Percentiles rank a stretch among this genome's conserved stretches.
Conservation (phyloP, 2,329 filamentous ascomycete species). For the Diaporthe aspalathi region DNA sequence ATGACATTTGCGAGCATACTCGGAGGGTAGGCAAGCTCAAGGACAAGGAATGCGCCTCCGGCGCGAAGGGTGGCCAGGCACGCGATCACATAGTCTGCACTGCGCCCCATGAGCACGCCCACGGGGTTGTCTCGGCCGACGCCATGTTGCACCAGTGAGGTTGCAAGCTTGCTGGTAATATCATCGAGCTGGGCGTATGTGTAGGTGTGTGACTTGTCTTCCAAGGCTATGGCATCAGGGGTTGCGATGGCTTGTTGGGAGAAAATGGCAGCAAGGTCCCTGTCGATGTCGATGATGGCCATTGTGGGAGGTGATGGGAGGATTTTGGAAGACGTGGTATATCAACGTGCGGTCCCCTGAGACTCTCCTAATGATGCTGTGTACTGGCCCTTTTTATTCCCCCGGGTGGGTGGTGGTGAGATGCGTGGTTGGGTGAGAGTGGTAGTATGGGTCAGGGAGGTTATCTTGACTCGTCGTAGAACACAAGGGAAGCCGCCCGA, state of each 20-base stretch:
- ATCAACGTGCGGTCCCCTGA: background rate
- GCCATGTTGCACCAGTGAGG: constrained; percentile 72
- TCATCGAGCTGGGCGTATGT: constrained; percentile 80
- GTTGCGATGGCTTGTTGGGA: constrained; percentile 74
- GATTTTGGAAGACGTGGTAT: background rate
- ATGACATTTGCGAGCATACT: constrained; percentile 80
- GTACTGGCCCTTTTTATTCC: background rate
- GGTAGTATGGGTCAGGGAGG: background rate
- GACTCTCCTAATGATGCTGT: background rate
- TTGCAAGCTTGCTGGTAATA: constrained; percentile 73
- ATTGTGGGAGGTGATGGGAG: constrained; percentile 52
- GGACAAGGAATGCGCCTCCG: constrained; percentile 82
- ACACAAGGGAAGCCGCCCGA: constrained; percentile 16
- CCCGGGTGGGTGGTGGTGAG: background rate
- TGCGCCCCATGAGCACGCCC: constrained; percentile 79
- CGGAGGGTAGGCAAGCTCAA: constrained; percentile 82
- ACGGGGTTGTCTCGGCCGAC: constrained; percentile 80
- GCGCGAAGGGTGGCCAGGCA: constrained; percentile 82
- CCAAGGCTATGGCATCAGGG: constrained; percentile 76
- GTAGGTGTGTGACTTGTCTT: constrained; percentile 74
- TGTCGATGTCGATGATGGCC: constrained; percentile 75
- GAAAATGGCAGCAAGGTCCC: constrained; percentile 80
- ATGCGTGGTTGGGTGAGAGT: background rate
- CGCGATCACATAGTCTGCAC: constrained; percentile 82
- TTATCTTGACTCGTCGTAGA: constrained; percentile 26